These are phyloP conservation scores for Umbelopsis ramanniana DNA, from an alignment of 192 early-diverging fungal species.

Conservation along the genomic window DNA sequence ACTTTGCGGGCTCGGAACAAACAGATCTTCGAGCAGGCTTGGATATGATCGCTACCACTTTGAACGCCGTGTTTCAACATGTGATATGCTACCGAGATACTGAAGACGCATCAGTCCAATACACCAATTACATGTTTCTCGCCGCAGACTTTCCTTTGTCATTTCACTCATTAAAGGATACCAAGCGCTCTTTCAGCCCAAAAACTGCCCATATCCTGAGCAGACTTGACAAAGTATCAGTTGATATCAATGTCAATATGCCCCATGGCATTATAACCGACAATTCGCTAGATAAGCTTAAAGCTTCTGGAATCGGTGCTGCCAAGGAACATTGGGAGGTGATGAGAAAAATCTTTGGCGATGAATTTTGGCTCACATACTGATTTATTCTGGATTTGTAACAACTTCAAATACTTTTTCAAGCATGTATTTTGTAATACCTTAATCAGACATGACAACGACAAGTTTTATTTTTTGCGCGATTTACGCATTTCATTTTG, in stretches of 20 bases:
- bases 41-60: slow-evolving; percentile 63
- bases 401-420: too few relatives aligned
- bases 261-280: slow-evolving; percentile 63
- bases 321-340: slow-evolving; percentile 75
- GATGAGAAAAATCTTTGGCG: slow-evolving; percentile 70
- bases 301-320: slow-evolving; percentile 41
- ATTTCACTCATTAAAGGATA: slow-evolving; percentile 45
- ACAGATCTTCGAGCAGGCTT: slow-evolving; percentile 56
- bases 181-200: slow-evolving; percentile 42
- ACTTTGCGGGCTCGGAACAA: slow-evolving; percentile 75
- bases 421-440: too few relatives aligned
- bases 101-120: slow-evolving; percentile 31
- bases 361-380: slow-evolving; percentile 77
- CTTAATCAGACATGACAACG: too few relatives aligned
- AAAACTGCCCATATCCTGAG: slow-evolving; percentile 55
- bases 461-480: neutral
- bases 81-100: slow-evolving; percentile 71
- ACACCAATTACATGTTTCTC: slow-evolving; percentile 62
- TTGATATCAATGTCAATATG: slow-evolving; percentile 38
- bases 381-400: slow-evolving; percentile 26
- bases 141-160: slow-evolving; percentile 53
- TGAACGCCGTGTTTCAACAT: slow-evolving; percentile 67
- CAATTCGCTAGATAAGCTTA: slow-evolving; percentile 66
- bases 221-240: slow-evolving; percentile 49
- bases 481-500: neutral